Evolutionary conservation across 1,139 yeast genomes (phyloP).

Genomic region (Insectozyma bohioensis): DNA sequence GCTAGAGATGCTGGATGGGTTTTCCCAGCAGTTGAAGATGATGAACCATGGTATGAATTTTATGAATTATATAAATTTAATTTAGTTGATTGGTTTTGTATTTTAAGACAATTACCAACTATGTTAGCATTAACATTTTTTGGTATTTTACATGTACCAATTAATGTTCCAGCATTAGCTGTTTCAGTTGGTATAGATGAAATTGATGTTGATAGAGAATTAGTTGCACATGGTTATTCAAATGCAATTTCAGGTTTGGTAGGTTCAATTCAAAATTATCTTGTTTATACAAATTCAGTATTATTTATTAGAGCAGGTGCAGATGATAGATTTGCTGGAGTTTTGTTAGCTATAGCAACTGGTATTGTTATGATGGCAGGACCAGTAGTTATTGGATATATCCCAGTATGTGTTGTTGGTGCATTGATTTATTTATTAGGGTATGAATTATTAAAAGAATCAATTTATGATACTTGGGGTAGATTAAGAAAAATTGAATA

Average conservation of each 20-base stretch:
- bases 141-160: conserved; percentile 94
- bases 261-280: conserved; percentile 90
- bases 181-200: conserved; percentile 85
- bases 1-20: conserved; percentile 85
- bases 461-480: conserved; percentile 81
- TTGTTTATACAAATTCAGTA: conserved; percentile 92
- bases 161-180: conserved; percentile 95
- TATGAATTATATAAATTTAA: conserved; percentile 70
- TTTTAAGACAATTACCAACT: conserved; percentile 75
- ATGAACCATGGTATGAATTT: conserved; percentile 87
- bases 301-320: conserved; percentile 94
- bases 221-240: conserved; percentile 94
- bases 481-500: conserved; percentile 77
- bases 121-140: conserved; percentile 95
- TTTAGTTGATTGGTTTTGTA: conserved; percentile 70
- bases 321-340: conserved; percentile 83
- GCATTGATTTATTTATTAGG: conserved; percentile 87
- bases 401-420: conserved; percentile 95
- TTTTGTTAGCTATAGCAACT: conserved; percentile 81
- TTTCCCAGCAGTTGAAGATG: conserved; percentile 63
- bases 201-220: conserved; percentile 86
- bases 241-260: conserved; percentile 78
- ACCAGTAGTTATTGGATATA: conserved; percentile 88
- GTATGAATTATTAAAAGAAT: conserved; percentile 83
- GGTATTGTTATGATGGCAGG: conserved; percentile 80